A percentile compares a stretch with the other conserved stretches of the same genome.
Conservation (phyloP, 192 early-diverging fungal species). For the Hyaloraphidium curvatum region DNA sequence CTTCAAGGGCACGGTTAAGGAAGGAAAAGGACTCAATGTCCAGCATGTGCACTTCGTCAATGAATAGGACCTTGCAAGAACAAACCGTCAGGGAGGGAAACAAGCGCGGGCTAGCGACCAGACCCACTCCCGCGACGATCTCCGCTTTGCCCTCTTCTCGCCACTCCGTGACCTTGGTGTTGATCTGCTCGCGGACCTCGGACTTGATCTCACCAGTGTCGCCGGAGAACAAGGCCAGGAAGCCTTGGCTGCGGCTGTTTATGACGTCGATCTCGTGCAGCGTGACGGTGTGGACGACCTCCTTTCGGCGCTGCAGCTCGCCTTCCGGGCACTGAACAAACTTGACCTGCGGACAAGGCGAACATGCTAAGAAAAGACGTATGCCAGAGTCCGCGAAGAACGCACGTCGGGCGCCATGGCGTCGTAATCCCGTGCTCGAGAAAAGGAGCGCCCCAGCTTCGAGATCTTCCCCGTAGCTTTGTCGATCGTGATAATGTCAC, state of each 20-base stretch:
- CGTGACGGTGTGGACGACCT: conserved; percentile 94
- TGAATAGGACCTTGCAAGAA: conserved; percentile 56
- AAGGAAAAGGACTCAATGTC: conserved; percentile 99
- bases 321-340: conserved; percentile 99
- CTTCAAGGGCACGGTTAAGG: conserved; percentile 91
- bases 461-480: conserved; percentile 94
- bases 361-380: background rate
- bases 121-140: conserved; percentile 78
- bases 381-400: background rate
- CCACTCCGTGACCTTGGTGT: conserved; percentile 90
- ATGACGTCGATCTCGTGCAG: conserved; percentile 99
- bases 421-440: conserved; percentile 91
- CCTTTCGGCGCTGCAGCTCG: conserved; percentile 91
- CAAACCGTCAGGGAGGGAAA: background rate
- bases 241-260: conserved; percentile 91
- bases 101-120: background rate
- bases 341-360: conserved; percentile 34
- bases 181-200: conserved; percentile 95
- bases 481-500: conserved; percentile 95
- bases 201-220: conserved; percentile 96
- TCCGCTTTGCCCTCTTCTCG: conserved; percentile 97
- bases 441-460: conserved; percentile 87
- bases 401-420: conserved; percentile 86
- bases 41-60: conserved; percentile 99
- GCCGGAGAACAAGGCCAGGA: conserved; percentile 87